Evolutionary conservation across 208 protist genomes (phyloP), one percentile per base, ranked within the genome.

Genomic region (Angomonas desouzai): DNA sequence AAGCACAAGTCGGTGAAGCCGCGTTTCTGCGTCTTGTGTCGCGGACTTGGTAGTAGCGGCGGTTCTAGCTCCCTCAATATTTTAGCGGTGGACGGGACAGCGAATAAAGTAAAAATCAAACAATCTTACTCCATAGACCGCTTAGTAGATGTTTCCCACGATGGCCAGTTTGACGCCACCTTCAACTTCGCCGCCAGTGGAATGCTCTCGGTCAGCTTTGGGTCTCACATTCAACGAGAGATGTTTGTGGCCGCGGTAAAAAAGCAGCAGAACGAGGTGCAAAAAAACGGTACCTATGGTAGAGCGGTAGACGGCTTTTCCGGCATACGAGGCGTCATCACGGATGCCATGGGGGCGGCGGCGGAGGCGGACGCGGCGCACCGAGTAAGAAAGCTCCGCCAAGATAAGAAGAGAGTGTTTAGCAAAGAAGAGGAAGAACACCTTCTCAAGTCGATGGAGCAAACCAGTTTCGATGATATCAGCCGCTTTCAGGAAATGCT

Each of bases 171-270:
- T 66, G 89, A 92, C 61, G 84, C 86, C 25, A 89, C 81, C 11
- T 93, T 96, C 45, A 84, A 93, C 67, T 92, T 93, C 62, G 84
- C 81, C 10, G 77, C 76, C 13, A 91, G 89, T 38, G 89, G 87
- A 1, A 76, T 92, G 78, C 64, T 96, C 1, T 87, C 78, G 2
- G 85, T 92, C 25, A 81, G 75, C 55, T 96, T 96, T 61, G 84
- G 86, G 68, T 93, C 89, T 3, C 77, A 91, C 71, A 92, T 96
- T 66, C 89, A 96, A 62, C 77, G 89, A 0, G 84, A 93, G 70
- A 96, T 96, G 84, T 93, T 96, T 38, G 64, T 93, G 2, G 82
- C 84, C 0, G 78, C 86, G 1, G 72, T 91, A 22, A 73, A 74
- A 0, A 76, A 77, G 1, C 66, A 82, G 53, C 82, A 84, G 59